Base-by-base conservation (phyloP, 1,284 basidiomycete species). In the Malassezia obtusa region DNA sequence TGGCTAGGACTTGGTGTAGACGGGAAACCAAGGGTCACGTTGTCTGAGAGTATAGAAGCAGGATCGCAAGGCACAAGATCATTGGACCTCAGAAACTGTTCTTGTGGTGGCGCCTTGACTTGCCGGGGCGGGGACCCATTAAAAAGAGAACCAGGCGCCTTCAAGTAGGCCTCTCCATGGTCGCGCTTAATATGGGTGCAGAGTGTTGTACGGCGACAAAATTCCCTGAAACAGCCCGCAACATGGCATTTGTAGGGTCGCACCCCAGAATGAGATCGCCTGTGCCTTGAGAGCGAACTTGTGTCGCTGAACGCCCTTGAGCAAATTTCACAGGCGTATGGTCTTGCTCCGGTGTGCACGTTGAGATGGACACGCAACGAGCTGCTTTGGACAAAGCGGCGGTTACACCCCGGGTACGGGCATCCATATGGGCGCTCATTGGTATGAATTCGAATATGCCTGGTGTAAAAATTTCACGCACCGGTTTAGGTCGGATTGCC, bases 321-420 rank as follows among this genome's bases (percentile, higher is more conserved):
- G 51, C 70, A 71, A 83, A 88, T 17, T 80, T 84, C 14, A 53
- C 87, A 90, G 47, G 80, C 81, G 71, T 89, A 87, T 8, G 87
- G 87, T 67, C 86, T 86, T 76, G 89, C 66, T 14, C 68, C 65
- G 1, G 88, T 89, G 67, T 90, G 87, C 8, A 87, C 85, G 37
- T 88, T 82, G 49, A 81, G 78, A 73, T 90, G 87, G 4, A 90
- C 87, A 47, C 85, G 85, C 55, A 90, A 76, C 22, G 88, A 88
- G 2, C 64, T 66, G 39, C 67, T 61, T 48, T 76, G 66, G 24
- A 73, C 71, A 46, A 73, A 73, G 10, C 66, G 65, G 58, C 71
- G 70, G 52, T 62, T 61, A 52, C 71, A 73, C 11, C 49, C 57
- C 12, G 52, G 54, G 33, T 62, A 65, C 2, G 62, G 58, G 45